Evolutionary conservation across 2,329 filamentous ascomycete species (phyloP).

Genomic region (Aspergillus udagawae): DNA sequence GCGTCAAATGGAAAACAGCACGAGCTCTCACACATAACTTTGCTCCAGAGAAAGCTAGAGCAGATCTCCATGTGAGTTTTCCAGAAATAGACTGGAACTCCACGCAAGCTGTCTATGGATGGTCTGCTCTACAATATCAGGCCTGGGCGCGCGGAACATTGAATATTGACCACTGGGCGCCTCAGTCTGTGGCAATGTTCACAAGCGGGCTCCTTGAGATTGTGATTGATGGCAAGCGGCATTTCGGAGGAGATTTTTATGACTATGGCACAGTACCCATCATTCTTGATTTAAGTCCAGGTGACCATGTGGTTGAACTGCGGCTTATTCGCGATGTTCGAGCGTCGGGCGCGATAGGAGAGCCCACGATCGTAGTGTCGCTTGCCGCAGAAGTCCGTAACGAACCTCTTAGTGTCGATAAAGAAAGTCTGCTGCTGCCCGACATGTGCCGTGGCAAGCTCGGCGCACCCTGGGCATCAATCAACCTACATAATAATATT

Average conservation of each 20-base stretch:
- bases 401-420: constrained; percentile 26
- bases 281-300: constrained; percentile 48
- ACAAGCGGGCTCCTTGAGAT: constrained; percentile 50
- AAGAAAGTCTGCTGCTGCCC: constrained; percentile 43
- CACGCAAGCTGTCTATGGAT: constrained; percentile 54
- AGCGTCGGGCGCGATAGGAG: constrained; percentile 50
- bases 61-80: constrained; percentile 45
- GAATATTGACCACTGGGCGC: constrained; percentile 32
- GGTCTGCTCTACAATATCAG: constrained; percentile 57
- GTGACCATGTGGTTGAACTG: constrained; percentile 49
- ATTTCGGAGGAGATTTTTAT: constrained; percentile 58
- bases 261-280: constrained; percentile 48
- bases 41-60: constrained; percentile 27
- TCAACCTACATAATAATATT: constrained; percentile 47
- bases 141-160: constrained; percentile 53
- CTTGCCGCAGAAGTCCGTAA: constrained; percentile 30
- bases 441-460: constrained; percentile 50
- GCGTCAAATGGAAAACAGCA: constrained; percentile 46
- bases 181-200: constrained; percentile 39
- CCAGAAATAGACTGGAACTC: constrained; percentile 52
- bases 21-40: constrained; percentile 28
- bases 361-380: constrained; percentile 43
- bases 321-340: constrained; percentile 55
- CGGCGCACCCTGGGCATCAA: constrained; percentile 46
- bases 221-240: constrained; percentile 48